These are phyloP conservation scores for Penicillium nordicum DNA, from an alignment of 2,329 filamentous ascomycete species.

Conservation along the genomic window DNA sequence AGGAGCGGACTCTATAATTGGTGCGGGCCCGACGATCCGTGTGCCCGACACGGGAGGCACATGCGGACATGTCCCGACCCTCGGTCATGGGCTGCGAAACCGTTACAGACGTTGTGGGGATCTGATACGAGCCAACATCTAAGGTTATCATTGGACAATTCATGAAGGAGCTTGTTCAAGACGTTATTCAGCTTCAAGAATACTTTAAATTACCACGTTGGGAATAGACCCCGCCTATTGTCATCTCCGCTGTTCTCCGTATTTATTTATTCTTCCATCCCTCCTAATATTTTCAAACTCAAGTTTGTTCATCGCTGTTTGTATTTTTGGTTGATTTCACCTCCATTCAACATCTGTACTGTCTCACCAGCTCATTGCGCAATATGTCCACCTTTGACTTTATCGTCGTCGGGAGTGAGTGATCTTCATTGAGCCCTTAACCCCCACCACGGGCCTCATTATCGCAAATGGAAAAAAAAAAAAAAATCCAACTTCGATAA, in stretches of 20 bases:
- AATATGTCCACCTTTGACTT: conserved; percentile 18
- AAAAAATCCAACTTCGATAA: no score
- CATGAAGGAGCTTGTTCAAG: background rate
- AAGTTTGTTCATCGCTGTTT: background rate
- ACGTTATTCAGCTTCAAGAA: background rate
- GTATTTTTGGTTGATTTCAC: background rate
- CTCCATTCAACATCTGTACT: background rate
- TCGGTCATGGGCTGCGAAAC: background rate
- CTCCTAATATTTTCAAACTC: background rate
- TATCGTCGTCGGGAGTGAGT: conserved; percentile 19
- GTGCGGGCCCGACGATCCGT: background rate
- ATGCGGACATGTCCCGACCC: no score
- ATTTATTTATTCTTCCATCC: conserved; percentile 3
- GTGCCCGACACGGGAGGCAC: background rate
- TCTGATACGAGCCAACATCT: background rate
- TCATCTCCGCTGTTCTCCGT: background rate
- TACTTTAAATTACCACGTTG: background rate
- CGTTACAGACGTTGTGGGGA: background rate
- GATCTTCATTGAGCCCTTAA: background rate
- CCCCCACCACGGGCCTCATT: background rate
- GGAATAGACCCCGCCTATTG: background rate
- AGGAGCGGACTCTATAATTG: background rate
- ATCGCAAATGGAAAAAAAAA: no score
- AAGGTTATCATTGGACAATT: background rate
- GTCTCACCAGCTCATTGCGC: background rate